Percentiles rank a stretch among this genome's conserved stretches.
Evolutionary conservation across 768 basidiomycete species (phyloP).

Genomic region (Hydnomerulius pinastri): DNA sequence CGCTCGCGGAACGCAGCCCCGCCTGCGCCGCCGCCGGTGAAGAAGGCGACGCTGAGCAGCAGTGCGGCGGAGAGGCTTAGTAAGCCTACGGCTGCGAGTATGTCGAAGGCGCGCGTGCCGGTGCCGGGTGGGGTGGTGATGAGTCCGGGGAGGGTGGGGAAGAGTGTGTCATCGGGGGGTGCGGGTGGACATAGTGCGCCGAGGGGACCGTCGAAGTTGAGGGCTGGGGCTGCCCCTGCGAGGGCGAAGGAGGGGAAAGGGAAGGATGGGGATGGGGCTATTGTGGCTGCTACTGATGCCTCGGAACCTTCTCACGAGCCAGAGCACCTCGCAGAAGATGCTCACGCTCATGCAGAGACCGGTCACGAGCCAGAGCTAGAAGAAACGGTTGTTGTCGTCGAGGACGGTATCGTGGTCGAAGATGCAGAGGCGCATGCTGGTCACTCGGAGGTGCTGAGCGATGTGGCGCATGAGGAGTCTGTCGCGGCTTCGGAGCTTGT

Average conservation of each 20-base stretch:
- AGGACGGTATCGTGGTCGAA: constrained; percentile 21
- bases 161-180: constrained; percentile 31
- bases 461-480: constrained; percentile 12
- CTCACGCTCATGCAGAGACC: constrained; percentile 27
- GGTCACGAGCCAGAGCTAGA: constrained; percentile 22
- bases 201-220: constrained; percentile 31
- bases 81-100: constrained; percentile 81
- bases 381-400: constrained; percentile 9
- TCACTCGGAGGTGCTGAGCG: constrained; percentile 14
- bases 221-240: constrained; percentile 25
- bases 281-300: constrained; percentile 21
- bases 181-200: constrained; percentile 26
- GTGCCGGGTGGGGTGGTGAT: constrained; percentile 12
- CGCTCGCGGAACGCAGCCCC: constrained; percentile 57
- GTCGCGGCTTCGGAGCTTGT: constrained; percentile 7
- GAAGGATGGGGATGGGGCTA: constrained; percentile 18
- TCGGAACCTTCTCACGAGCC: constrained; percentile 24
- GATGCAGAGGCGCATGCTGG: constrained; percentile 17
- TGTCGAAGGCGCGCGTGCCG: constrained; percentile 57
- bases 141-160: too few relatives aligned
- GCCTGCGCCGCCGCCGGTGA: constrained; percentile 47
- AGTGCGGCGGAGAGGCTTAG: constrained; percentile 66
- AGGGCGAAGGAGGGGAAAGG: constrained; percentile 24
- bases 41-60: constrained; percentile 56
- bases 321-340: constrained; percentile 20